These are phyloP conservation scores for Calonectria hawksworthii DNA, from an alignment of 2,329 filamentous ascomycete genomes.

Conservation along the genomic window DNA sequence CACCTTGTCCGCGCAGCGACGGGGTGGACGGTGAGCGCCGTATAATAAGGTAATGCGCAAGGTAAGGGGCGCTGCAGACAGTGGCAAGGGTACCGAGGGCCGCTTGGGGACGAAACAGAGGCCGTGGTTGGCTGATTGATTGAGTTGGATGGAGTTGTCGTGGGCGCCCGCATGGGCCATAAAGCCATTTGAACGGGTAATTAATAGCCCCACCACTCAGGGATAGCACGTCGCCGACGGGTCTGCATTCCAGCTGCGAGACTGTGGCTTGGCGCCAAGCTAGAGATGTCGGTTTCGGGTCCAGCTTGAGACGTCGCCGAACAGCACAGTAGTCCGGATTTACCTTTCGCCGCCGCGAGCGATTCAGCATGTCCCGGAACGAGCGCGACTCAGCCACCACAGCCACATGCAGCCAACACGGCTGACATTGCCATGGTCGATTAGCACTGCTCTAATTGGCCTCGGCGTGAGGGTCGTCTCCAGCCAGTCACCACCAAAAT, in stretches of 20 bases:
- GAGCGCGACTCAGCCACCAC: not conserved
- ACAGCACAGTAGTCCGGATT: not conserved
- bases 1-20: slow-evolving; percentile 1
- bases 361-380: not conserved
- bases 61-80: slow-evolving; percentile 22
- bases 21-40: not conserved
- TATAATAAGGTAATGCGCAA: slow-evolving; percentile 18
- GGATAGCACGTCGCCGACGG: not conserved
- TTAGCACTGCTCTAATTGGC: slow-evolving; percentile 6
- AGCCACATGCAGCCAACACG: not conserved
- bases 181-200: slow-evolving; percentile 8
- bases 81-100: slow-evolving; percentile 11
- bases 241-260: slow-evolving; percentile 10
- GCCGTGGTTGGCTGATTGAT: slow-evolving; percentile 15
- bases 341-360: slow-evolving; percentile 2
- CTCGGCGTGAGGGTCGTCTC: not conserved
- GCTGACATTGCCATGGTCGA: not conserved
- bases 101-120: not conserved
- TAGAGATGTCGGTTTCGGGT: slow-evolving; percentile 11
- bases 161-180: slow-evolving; percentile 14
- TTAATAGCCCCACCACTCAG: slow-evolving; percentile 8
- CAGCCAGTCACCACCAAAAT: not conserved
- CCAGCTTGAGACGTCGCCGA: not conserved
- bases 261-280: slow-evolving; percentile 8
- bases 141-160: slow-evolving; percentile 3